phyloP scores from a whole-genome alignment of 257 asterid species.

The Solanum ossicruentum region DNA sequence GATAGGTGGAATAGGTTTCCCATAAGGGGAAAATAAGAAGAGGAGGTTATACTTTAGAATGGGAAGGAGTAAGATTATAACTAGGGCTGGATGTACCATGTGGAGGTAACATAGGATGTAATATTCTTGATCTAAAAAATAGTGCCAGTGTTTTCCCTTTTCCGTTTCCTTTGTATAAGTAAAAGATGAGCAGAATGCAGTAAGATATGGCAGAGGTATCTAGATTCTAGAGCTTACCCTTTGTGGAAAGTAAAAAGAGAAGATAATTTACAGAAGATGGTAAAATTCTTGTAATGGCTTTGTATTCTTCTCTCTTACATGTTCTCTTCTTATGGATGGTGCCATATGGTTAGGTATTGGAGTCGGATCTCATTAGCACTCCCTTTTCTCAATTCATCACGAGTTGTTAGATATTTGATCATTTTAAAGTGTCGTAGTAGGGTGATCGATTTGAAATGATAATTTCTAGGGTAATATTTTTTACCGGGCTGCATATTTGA shows the following conservation, averaged over 20 bases:
- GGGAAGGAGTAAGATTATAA: background rate
- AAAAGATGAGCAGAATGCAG: background rate
- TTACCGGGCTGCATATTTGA: background rate
- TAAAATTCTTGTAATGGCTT: background rate
- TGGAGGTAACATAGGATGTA: background rate
- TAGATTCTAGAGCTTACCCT: background rate
- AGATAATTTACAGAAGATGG: background rate
- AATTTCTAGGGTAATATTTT: background rate
- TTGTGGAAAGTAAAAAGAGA: background rate
- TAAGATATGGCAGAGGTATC: background rate
- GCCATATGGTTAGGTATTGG: background rate
- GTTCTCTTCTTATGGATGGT: background rate
- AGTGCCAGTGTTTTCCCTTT: background rate
- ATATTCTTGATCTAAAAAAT: background rate
- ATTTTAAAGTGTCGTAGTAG: background rate
- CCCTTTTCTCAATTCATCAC: background rate
- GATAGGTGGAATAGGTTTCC: background rate
- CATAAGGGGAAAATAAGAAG: background rate
- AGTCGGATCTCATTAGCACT: background rate
- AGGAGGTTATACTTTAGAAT: background rate
- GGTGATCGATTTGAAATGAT: background rate
- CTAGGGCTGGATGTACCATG: background rate
- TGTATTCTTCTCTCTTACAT: background rate
- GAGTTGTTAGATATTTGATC: background rate
- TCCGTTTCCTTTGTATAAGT: background rate